phyloP scores from a whole-genome alignment of 75 land plant genomes.

The Ceratopteris richardii region DNA sequence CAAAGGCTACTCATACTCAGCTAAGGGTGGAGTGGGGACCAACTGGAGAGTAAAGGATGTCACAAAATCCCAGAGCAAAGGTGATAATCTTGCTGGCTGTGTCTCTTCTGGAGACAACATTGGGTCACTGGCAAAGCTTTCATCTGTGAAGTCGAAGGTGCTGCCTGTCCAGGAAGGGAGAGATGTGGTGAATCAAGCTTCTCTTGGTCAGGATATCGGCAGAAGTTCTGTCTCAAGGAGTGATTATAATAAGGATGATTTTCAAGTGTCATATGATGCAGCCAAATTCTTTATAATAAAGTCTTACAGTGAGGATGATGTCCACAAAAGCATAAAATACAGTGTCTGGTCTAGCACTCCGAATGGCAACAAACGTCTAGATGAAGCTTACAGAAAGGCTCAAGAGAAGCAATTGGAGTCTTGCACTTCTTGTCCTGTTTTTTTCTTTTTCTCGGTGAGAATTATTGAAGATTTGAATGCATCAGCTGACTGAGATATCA shows the following conservation, averaged over 20 bases:
- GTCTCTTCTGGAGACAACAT: constrained; percentile 7
- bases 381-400: constrained; percentile 20
- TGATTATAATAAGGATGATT: constrained; percentile 11
- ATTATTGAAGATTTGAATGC: no score
- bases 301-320: constrained; percentile 37
- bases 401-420: constrained; percentile 8
- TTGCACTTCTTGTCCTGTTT: constrained; percentile 14
- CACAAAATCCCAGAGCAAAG: background rate
- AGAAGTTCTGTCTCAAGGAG: constrained; percentile 4
- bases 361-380: constrained; percentile 39
- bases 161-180: constrained; percentile 10
- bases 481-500: no score
- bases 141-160: constrained; percentile 19
- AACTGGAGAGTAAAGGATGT: constrained; percentile 5
- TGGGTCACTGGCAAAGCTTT: constrained; percentile 18
- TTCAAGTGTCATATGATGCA: constrained; percentile 10
- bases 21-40: background rate
- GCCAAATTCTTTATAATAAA: constrained; percentile 38
- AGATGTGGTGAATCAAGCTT: constrained; percentile 8
- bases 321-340: constrained; percentile 43
- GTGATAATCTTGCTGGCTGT: background rate
- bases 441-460: constrained; percentile 39
- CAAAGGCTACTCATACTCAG: background rate
- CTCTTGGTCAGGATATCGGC: constrained; percentile 6
- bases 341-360: constrained; percentile 38